Conservation (phyloP, 1,139 yeast species). For the Blastobotrys niveus region DNA sequence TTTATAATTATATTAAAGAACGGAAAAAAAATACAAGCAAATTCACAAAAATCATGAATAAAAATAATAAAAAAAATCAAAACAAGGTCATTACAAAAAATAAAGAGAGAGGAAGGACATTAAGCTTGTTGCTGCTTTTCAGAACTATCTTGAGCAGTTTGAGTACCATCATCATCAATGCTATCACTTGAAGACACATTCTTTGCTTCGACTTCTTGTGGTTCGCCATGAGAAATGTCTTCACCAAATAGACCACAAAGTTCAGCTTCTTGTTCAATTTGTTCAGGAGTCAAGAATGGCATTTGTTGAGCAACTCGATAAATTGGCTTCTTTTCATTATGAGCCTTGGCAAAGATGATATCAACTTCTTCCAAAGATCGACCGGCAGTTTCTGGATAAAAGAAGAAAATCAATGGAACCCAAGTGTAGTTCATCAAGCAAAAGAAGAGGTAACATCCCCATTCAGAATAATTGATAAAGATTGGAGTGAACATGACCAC, state of each 20-base stretch:
- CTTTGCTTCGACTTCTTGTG: not conserved
- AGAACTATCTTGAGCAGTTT: not conserved
- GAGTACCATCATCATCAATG: constrained; percentile 3
- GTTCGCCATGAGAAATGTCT: too few species aligned
- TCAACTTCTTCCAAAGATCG: constrained; percentile 60
- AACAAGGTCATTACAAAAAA: too few species aligned
- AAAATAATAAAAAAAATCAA: too few species aligned
- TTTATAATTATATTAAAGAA: too few species aligned
- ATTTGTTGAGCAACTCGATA: constrained; percentile 28
- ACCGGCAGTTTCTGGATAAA: constrained; percentile 62
- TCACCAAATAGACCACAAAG: constrained; percentile 27
- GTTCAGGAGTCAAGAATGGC: constrained; percentile 27
- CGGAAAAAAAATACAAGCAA: too few species aligned
- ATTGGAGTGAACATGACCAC: constrained; percentile 53
- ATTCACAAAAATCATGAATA: too few species aligned
- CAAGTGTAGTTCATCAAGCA: constrained; percentile 52
- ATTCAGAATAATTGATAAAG: constrained; percentile 40
- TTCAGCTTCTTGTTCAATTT: constrained; percentile 29
- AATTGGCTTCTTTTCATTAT: constrained; percentile 28
- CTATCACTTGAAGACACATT: not conserved
- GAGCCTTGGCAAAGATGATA: constrained; percentile 44
- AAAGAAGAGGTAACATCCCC: constrained; percentile 45
- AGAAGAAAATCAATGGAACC: constrained; percentile 59
- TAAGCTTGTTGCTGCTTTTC: not conserved
- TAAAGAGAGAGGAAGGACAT: too few species aligned